Base-by-base conservation (phyloP, 805 yeast species). In the Groenewaldozyma tartarivorans region DNA sequence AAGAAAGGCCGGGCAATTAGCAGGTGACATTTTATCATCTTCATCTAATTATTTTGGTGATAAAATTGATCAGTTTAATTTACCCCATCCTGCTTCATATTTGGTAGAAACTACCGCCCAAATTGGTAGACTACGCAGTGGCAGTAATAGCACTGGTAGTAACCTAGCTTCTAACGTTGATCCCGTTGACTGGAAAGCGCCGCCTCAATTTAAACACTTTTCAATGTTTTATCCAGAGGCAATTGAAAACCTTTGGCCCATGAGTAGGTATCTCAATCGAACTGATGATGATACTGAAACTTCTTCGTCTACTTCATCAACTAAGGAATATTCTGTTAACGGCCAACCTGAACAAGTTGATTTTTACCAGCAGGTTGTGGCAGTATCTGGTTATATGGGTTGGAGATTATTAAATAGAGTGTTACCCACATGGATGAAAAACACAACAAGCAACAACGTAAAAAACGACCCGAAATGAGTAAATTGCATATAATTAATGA, bases 371-470 rank as follows among this genome's bases (percentile, higher is more conserved):
- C 49, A 46, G 30, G 47, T 39, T 13, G 45, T 41, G n/a, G 41
- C 45, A 5, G 51, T 46, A 3, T 43, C 50, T 4, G 51, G 53
- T 4, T 49, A 49, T 29, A 33, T 48, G 39, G 51, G 53, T 4
- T 48, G 51, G 51, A 36, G 35, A 39, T 33, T 49, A 5, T 29
- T 46, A 35, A 40, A 34, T 38, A 36, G 32, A 19, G 39, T 47
- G 21, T 13, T 42, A 5, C 46, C 46, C 6, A 33, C 44, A 13
- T 47, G 52, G 52, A 43, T 33, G 4, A n/a, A n/a, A n/a, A n/a
- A n/a, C n/a, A n/a, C n/a, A n/a, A n/a, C n/a, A n/a, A n/a, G n/a
- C n/a, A n/a, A n/a, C n/a, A n/a, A n/a, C n/a, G n/a, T n/a, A n/a
- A n/a, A n/a, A n/a, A n/a, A n/a, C n/a, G 29, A 24, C 29, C 13